Evolutionary conservation across 106 monocot species (phyloP).

Genomic region (Phalaenopsis aphrodite): DNA sequence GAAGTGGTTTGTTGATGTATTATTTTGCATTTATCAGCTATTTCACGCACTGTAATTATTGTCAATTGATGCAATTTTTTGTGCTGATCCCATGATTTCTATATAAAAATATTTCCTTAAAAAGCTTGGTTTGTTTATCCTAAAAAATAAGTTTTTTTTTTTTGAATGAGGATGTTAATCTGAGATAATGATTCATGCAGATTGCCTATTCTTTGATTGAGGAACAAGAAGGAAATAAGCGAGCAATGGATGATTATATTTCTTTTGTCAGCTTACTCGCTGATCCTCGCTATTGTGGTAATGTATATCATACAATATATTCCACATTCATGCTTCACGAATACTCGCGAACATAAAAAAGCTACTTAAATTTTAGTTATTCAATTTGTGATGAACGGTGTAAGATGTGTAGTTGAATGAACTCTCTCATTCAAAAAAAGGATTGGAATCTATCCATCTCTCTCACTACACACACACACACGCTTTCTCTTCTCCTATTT

Average conservation of each 20-base stretch:
- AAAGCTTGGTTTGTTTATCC: not conserved
- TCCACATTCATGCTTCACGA: not conserved
- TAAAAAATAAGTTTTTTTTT: not conserved
- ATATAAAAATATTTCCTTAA: not conserved
- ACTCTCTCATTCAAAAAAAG: too few species aligned
- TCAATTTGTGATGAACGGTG: too few species aligned
- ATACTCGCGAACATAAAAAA: not conserved
- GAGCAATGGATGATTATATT: constrained; percentile 56
- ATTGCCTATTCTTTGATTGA: constrained; percentile 91
- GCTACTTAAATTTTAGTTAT: too few species aligned
- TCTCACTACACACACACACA: not conserved
- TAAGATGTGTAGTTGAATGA: too few species aligned
- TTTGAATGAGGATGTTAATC: constrained; percentile 10
- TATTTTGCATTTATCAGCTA: not conserved
- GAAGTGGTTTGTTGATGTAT: not conserved
- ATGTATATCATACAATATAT: not conserved
- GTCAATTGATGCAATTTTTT: not conserved
- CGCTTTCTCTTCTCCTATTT: not conserved
- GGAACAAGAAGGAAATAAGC: constrained; percentile 82
- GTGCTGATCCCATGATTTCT: not conserved
- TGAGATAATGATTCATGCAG: constrained; percentile 37
- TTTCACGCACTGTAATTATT: not conserved
- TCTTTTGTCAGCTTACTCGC: constrained; percentile 87
- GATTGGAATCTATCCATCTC: too few species aligned
- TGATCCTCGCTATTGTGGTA: constrained; percentile 92